phyloP scores from a whole-genome alignment of 148 eudicot species.

The Fagopyrum tataricum region DNA sequence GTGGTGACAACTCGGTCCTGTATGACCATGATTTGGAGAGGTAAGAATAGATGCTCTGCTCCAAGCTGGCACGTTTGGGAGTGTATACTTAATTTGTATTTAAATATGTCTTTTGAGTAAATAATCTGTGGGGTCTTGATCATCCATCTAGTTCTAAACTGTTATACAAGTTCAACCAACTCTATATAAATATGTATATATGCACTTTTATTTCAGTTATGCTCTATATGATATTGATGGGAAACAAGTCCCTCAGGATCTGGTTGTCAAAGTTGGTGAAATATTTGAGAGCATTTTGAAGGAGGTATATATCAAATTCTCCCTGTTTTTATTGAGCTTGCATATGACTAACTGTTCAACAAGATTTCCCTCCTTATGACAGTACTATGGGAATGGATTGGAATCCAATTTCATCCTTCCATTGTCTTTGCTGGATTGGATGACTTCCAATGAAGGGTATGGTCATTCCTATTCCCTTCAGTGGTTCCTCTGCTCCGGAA shows the following conservation, averaged over 20 bases:
- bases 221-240: slow-evolving; percentile 95
- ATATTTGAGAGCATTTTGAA: slow-evolving; percentile 68
- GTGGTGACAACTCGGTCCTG: slow-evolving; percentile 91
- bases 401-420: slow-evolving; percentile 1
- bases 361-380: not conserved
- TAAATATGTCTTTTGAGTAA: too few species aligned
- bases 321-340: not conserved
- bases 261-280: slow-evolving; percentile 83
- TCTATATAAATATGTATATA: not conserved
- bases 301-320: slow-evolving; percentile 40
- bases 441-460: slow-evolving; percentile 13
- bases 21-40: slow-evolving; percentile 99
- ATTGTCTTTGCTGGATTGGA: slow-evolving; percentile 10
- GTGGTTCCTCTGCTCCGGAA: not conserved
- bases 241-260: slow-evolving; percentile 76
- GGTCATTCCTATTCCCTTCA: slow-evolving; percentile 10
- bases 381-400: slow-evolving; percentile 1
- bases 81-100: too few species aligned
- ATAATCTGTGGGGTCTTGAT: too few species aligned
- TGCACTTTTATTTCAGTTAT: slow-evolving; percentile 45
- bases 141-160: too few species aligned
- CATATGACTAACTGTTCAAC: not conserved
- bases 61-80: too few species aligned
- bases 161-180: too few species aligned
- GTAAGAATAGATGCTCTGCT: slow-evolving; percentile 24